Evolutionary conservation across 2,329 filamentous ascomycete genomes (phyloP).

Genomic region (Pezicula carpinea): DNA sequence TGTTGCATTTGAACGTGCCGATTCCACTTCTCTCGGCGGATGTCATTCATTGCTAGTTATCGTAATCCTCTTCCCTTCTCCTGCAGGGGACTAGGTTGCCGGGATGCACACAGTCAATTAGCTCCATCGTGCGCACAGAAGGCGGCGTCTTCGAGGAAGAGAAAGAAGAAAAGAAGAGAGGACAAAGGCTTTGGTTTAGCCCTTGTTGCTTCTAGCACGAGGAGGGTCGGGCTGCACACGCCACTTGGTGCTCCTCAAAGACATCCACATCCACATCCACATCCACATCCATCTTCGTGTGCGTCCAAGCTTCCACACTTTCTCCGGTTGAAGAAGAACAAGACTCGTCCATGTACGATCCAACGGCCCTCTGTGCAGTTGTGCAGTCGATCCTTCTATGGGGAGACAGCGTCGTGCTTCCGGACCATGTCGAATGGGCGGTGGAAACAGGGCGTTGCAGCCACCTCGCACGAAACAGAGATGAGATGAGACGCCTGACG

Average conservation of each 20-base stretch:
- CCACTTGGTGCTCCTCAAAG: not conserved
- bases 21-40: not conserved
- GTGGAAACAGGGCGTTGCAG: not conserved
- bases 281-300: too few species aligned
- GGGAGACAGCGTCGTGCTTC: conserved; percentile 22
- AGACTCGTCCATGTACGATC: conserved; percentile 11
- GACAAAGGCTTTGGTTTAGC: not conserved
- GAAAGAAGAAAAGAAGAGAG: not conserved
- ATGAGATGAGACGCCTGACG: conserved; percentile 5
- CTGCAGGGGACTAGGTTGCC: not conserved
- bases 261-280: too few species aligned
- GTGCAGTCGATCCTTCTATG: conserved; percentile 16
- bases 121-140: not conserved
- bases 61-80: not conserved
- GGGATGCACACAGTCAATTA: too few species aligned
- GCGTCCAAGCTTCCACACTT: too few species aligned
- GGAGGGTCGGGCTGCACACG: not conserved
- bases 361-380: conserved; percentile 4
- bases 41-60: not conserved
- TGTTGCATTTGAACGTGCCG: not conserved
- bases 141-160: not conserved
- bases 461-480: conserved; percentile 4
- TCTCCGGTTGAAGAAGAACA: too few species aligned
- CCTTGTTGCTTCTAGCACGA: too few species aligned
- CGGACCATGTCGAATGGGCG: conserved; percentile 18